Evolutionary conservation across 2,329 filamentous ascomycete genomes (phyloP), one percentile per base, ranked within the genome.

Genomic region (Juglanconis oblonga): DNA sequence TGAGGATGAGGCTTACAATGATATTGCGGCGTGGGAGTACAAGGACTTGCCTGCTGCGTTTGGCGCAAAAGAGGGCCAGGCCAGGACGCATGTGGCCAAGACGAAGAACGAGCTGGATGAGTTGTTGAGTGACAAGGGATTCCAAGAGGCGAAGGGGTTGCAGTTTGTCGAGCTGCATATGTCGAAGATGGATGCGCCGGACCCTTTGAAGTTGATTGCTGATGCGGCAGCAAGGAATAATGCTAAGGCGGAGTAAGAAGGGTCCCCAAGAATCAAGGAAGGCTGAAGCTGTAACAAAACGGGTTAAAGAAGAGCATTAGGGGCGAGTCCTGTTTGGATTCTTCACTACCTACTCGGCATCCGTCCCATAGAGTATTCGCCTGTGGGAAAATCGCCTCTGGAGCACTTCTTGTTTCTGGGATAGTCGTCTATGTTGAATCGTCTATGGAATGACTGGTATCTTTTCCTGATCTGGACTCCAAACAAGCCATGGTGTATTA

Each of bases 141-240:
- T 95, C 72, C 83, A 81, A 47, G 79, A 81, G 7, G 79, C 78
- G 9, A 72, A 77, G 44, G 74, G 76, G 51, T 69, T 88, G 65
- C 80, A 92, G 72, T 87, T 96, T 70, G 91, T 96, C 47, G 92
- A 96, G 78, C 69, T 96, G 53, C 88, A 91, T 69, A 91, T 96
- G 85, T 87, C 86, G 9, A 88, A 84, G 74, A 82, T 92, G 62
- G 91, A 96, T 74, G 90, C 91, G 11, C 91, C 91, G 0, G 78
- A 81, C 52, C 85, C 85, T 5, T 73, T 96, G 66, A 84, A 88
- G 67, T 74, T 87, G 69, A 91, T 89, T 29, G 88, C 90, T 0
- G 82, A 89, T 72, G 86, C 87, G 5, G 87, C 87, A 50, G 90
- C 89, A 5, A 86, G 77, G 75, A 85, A 80, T 54, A 94, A 93